Evolutionary conservation across 2,329 filamentous ascomycete genomes (phyloP), one percentile per base, ranked within the genome.

Genomic region (Hortaea sp.): DNA sequence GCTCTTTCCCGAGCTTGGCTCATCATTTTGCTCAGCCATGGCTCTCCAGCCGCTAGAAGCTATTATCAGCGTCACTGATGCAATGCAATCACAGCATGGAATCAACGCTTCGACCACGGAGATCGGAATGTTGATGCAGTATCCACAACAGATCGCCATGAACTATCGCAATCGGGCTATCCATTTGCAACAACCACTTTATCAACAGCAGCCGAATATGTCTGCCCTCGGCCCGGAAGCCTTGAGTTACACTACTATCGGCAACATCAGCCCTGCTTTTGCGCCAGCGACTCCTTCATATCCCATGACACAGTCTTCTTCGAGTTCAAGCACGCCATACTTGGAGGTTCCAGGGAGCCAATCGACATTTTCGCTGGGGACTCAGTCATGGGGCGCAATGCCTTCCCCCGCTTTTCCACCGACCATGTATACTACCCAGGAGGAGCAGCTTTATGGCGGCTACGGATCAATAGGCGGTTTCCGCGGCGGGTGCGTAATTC

Each of bases 1-100:
- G 11, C 76, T 95, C 50, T 95, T 94, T 64, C 88, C 89, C 2
- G 88, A 94, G 63, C 84, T 95, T 55, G 89, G 88, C 41, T 84
- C 88, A 13, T 84, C 88, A 42, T 95, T 95, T 66, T 88, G 69
- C 45, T 66, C 69, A 4, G 64, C 67, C 48, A 74, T 95, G 54
- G 83, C 86, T 11, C 77, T 94, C 40, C 74, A 76, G 1, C 88
- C 89, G 0, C 81, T 97, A 30, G 88, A 95, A 64, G 84, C 92
- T 62, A 95, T 95, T 58, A 81, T 88, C 40, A 78, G 79, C 41
- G 79, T 85, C 32, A 77, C 94, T 29, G 74, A 82, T 53, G 77
- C 81, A 20, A 78, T 86, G 69, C 87, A 63, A 56, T 62, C 50
- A 53, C 66, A 60, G 38, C 64, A 64, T 34, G 59, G 63, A 29